Percentiles rank a stretch among this genome's conserved stretches.
Conservation (phyloP, 1,284 basidiomycete species). For the Gymnopus androsaceus region DNA sequence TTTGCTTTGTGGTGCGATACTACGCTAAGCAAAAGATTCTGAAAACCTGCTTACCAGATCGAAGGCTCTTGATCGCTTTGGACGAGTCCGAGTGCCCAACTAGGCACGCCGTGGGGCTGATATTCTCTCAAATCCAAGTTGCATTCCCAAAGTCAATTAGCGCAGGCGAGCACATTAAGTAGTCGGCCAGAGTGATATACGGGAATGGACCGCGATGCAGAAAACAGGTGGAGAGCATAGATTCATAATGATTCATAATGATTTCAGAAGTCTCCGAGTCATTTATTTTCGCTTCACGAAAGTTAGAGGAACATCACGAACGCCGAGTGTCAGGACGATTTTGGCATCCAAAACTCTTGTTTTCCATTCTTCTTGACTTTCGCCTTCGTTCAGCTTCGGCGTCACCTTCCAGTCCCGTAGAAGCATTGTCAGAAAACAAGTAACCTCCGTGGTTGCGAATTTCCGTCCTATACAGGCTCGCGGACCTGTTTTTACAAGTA, state of each 20-base stretch:
- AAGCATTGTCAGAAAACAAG: slow-evolving; percentile 28
- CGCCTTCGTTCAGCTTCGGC: slow-evolving; percentile 11
- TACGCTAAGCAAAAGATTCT: too few relatives aligned
- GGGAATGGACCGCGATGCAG: too few relatives aligned
- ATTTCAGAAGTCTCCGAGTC: neutral
- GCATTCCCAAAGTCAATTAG: too few relatives aligned
- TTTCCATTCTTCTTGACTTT: slow-evolving; percentile 15
- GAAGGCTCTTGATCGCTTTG: too few relatives aligned
- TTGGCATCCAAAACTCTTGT: slow-evolving; percentile 17
- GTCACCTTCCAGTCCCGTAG: slow-evolving; percentile 30
- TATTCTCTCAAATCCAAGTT: too few relatives aligned
- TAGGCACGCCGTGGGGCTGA: too few relatives aligned
- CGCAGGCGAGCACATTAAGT: too few relatives aligned
- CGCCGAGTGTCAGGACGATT: slow-evolving; percentile 16
- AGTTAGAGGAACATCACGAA: slow-evolving; percentile 15
- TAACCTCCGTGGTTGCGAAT: slow-evolving; percentile 32
- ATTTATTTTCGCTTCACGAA: slow-evolving; percentile 10
- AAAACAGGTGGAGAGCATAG: too few relatives aligned
- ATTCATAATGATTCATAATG: neutral
- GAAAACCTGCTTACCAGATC: too few relatives aligned
- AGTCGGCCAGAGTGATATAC: too few relatives aligned
- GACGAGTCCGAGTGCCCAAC: too few relatives aligned
- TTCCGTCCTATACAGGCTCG: slow-evolving; percentile 26
- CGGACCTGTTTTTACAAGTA: neutral
- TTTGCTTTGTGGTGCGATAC: too few relatives aligned